Evolutionary conservation across 1,284 basidiomycete genomes (phyloP).

Genomic region (Cryptococcus depauperatus): DNA sequence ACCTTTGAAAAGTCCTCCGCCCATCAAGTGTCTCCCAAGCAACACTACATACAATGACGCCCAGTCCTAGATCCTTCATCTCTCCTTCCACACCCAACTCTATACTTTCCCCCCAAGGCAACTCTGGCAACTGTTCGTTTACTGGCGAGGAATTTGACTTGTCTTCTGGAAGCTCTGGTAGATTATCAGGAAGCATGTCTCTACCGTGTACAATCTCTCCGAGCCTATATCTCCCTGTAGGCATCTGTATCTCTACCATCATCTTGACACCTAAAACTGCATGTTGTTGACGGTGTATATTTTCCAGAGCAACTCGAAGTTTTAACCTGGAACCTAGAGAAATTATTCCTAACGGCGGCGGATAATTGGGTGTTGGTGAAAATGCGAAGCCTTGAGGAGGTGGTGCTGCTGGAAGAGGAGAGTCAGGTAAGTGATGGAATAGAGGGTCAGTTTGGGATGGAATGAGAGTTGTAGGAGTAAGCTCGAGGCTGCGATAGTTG

Average conservation of each 20-base stretch:
- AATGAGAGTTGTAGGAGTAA: slow-evolving; percentile 16
- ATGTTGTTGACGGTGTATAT: slow-evolving; percentile 11
- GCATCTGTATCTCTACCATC: slow-evolving; percentile 39
- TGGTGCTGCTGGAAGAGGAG: slow-evolving; percentile 9
- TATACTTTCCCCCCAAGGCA: slow-evolving; percentile 21
- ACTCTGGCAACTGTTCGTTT: slow-evolving; percentile 11
- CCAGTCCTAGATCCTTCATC: slow-evolving; percentile 38
- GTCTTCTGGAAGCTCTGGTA: slow-evolving; percentile 4
- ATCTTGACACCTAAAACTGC: slow-evolving; percentile 34
- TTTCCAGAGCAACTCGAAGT: slow-evolving; percentile 23
- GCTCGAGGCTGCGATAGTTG: slow-evolving; percentile 8
- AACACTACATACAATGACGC: slow-evolving; percentile 35
- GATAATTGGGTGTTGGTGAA: slow-evolving; percentile 35
- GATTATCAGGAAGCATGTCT: not conserved
- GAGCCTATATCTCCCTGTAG: slow-evolving; percentile 27
- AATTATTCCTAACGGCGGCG: slow-evolving; percentile 28
- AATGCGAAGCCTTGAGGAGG: slow-evolving; percentile 20
- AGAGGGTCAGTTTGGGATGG: slow-evolving; percentile 3
- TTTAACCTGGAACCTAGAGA: slow-evolving; percentile 32
- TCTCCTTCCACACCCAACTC: slow-evolving; percentile 29
- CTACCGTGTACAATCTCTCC: slow-evolving; percentile 33
- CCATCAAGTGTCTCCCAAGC: slow-evolving; percentile 52
- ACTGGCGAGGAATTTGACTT: not conserved
- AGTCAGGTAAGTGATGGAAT: slow-evolving; percentile 9
- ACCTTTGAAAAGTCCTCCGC: slow-evolving; percentile 69